Percentiles rank a stretch among this genome's conserved stretches.
Conservation (phyloP, 352 stramenopile species). For the Globisporangium barbulae region DNA sequence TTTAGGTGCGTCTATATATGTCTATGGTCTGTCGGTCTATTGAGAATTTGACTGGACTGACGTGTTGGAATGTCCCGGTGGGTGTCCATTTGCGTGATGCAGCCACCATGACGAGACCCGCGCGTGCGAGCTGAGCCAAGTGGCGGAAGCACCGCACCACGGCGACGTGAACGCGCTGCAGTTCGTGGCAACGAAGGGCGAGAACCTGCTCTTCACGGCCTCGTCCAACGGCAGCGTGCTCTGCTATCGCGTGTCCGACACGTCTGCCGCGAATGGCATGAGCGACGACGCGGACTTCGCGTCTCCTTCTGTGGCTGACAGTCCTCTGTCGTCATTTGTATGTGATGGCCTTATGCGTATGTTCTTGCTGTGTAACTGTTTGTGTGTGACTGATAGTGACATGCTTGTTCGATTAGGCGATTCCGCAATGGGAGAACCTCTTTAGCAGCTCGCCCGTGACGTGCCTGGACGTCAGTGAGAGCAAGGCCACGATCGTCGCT, state of each 20-base stretch:
- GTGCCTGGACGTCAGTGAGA: slow-evolving; percentile 54
- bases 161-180: slow-evolving; percentile 65
- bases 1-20: slow-evolving; percentile 26
- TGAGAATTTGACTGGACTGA: neutral
- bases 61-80: neutral
- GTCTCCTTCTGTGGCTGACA: neutral
- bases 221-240: slow-evolving; percentile 52
- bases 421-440: slow-evolving; percentile 64
- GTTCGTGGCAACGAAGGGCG: slow-evolving; percentile 37
- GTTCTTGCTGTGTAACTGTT: neutral
- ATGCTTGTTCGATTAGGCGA: slow-evolving; percentile 12
- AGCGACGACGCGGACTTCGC: slow-evolving; percentile 16
- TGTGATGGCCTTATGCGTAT: neutral
- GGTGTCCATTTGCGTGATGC: neutral
- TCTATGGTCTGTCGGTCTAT: neutral
- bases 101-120: slow-evolving; percentile 11
- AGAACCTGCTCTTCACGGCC: slow-evolving; percentile 60
- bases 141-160: slow-evolving; percentile 43
- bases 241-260: slow-evolving; percentile 36
- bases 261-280: slow-evolving; percentile 16
- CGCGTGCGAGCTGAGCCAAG: slow-evolving; percentile 38
- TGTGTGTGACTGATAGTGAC: neutral
- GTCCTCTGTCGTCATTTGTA: slow-evolving; percentile 14
- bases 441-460: slow-evolving; percentile 41
- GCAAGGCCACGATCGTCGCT: slow-evolving; percentile 43